Evolutionary conservation across 2,329 filamentous ascomycete species (phyloP).

Genomic region (Nannizziopsis arthrosporioides): DNA sequence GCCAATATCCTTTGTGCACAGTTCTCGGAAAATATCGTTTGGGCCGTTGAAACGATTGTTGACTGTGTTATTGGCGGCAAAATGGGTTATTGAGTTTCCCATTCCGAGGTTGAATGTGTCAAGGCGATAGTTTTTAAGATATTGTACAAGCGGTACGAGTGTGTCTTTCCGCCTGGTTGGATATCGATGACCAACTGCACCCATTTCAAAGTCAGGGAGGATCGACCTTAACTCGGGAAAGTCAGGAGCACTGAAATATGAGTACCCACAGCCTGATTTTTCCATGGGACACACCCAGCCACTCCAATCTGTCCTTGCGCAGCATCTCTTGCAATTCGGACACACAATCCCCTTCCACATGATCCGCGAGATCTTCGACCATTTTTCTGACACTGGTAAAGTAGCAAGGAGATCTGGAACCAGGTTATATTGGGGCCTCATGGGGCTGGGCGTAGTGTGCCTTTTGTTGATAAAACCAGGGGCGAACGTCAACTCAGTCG

Average conservation of each 20-base stretch:
- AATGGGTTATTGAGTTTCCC: constrained; percentile 43
- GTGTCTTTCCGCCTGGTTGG: neutral
- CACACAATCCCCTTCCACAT: constrained; percentile 57
- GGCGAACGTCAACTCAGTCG: constrained; percentile 39
- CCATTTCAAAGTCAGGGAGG: constrained; percentile 23
- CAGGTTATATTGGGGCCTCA: constrained; percentile 28
- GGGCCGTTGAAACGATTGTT: constrained; percentile 45
- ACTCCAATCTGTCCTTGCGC: constrained; percentile 48
- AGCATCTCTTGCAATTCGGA: constrained; percentile 51
- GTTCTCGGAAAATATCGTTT: constrained; percentile 46
- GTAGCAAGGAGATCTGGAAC: constrained; percentile 32
- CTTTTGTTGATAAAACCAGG: constrained; percentile 47
- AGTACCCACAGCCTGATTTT: constrained; percentile 41
- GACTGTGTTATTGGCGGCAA: constrained; percentile 45
- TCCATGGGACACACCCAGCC: constrained; percentile 47
- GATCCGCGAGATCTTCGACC: constrained; percentile 38
- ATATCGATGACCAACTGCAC: constrained; percentile 16
- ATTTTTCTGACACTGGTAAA: constrained; percentile 25
- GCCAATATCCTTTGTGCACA: constrained; percentile 38
- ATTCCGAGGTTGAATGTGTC: constrained; percentile 24
- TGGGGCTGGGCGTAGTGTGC: constrained; percentile 33
- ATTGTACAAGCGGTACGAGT: constrained; percentile 9
- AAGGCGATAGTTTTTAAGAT: constrained; percentile 23
- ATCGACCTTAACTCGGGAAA: constrained; percentile 25
- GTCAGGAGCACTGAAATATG: constrained; percentile 22